These are phyloP conservation scores for Myxozyma geophila DNA, from an alignment of 805 yeast genomes.

Conservation along the genomic window DNA sequence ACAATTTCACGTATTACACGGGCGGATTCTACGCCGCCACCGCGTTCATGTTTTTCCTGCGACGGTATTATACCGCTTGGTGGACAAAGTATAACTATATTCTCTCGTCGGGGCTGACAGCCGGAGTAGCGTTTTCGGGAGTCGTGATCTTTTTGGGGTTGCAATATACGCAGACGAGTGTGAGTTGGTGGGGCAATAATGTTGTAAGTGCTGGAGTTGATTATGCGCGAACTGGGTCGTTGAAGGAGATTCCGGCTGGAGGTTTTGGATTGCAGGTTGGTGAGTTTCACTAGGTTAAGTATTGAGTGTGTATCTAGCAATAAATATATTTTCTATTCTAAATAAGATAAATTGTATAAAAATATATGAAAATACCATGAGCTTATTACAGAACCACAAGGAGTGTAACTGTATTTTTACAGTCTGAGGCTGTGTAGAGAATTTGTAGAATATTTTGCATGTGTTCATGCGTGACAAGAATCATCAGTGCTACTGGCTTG, in stretches of 20 bases:
- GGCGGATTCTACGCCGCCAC: constrained; percentile 53
- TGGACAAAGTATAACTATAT: constrained; percentile 77
- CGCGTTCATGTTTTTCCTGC: constrained; percentile 60
- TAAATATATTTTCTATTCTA: no score
- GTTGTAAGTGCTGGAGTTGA: constrained; percentile 31
- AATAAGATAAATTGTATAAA: no score
- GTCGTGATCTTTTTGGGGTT: constrained; percentile 58
- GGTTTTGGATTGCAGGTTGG: constrained; percentile 26
- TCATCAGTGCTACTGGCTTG: no score
- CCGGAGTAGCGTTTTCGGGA: constrained; percentile 69
- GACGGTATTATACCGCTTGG: constrained; percentile 62
- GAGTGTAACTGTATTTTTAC: no score
- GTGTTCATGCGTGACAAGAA: no score
- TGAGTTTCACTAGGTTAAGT: constrained; percentile 9
- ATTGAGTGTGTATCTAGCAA: no score
- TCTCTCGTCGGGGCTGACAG: constrained; percentile 65
- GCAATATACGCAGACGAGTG: constrained; percentile 44
- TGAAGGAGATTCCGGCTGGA: constrained; percentile 19
- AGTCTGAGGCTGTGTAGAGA: no score
- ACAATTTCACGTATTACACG: constrained; percentile 42
- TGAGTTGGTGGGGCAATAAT: constrained; percentile 65
- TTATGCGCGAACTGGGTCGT: constrained; percentile 21
- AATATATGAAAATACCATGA: no score
- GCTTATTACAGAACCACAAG: no score
- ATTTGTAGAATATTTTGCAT: no score